These are phyloP conservation scores for Phytophthora multivora DNA, from an alignment of 352 stramenopile genomes.

Conservation along the genomic window DNA sequence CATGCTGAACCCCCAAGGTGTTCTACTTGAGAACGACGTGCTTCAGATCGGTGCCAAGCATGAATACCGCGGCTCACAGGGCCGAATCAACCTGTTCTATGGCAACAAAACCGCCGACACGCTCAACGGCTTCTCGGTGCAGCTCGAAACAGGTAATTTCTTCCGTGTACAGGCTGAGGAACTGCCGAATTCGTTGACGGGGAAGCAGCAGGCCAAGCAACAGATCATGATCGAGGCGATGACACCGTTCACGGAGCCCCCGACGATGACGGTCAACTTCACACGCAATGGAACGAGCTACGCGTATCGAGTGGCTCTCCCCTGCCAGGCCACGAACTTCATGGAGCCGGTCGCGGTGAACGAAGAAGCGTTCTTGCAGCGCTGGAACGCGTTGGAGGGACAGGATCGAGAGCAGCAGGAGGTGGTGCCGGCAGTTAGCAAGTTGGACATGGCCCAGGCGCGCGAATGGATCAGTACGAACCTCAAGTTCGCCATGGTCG, in stretches of 20 bases:
- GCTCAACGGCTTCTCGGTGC: slow-evolving; percentile 85
- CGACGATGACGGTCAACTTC: slow-evolving; percentile 90
- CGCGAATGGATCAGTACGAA: slow-evolving; percentile 85
- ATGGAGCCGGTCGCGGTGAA: slow-evolving; percentile 92
- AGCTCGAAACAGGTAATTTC: slow-evolving; percentile 50
- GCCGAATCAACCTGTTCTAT: slow-evolving; percentile 95
- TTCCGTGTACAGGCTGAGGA: slow-evolving; percentile 79
- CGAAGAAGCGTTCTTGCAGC: slow-evolving; percentile 92
- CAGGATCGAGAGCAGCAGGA: slow-evolving; percentile 93
- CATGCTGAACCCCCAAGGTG: slow-evolving; percentile 90
- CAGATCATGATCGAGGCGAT: slow-evolving; percentile 94
- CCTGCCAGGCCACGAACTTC: slow-evolving; percentile 91
- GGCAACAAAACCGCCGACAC: slow-evolving; percentile 90
- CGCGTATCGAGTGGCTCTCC: slow-evolving; percentile 79
- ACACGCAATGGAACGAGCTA: slow-evolving; percentile 60
- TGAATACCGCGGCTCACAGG: slow-evolving; percentile 94
- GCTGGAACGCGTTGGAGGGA: slow-evolving; percentile 91
- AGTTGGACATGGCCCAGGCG: slow-evolving; percentile 87
- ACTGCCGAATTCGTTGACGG: slow-evolving; percentile 68
- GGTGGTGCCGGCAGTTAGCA: slow-evolving; percentile 78
- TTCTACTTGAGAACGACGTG: slow-evolving; percentile 92
- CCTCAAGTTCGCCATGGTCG: slow-evolving; percentile 90
- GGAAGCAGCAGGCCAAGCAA: slow-evolving; percentile 92
- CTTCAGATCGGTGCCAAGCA: slow-evolving; percentile 96
- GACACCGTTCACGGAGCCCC: slow-evolving; percentile 91